Base-by-base conservation (phyloP, 2,329 filamentous ascomycete species). In the Grosmannia clavigera region DNA sequence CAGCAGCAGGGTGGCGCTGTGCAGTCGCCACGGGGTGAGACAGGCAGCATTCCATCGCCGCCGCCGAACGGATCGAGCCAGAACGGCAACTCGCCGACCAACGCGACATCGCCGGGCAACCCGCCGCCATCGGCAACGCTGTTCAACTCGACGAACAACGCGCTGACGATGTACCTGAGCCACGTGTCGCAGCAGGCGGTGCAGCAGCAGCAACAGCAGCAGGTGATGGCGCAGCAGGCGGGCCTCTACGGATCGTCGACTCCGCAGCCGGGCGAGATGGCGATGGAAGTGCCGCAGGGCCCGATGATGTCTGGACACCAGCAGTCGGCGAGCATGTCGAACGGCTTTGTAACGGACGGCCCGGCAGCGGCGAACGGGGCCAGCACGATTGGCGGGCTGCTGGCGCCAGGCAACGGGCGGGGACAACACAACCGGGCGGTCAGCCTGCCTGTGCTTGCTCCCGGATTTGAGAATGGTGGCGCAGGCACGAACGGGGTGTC, bases 81-180 rank as follows among this genome's bases (percentile, higher is more conserved):
- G 65, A 81, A 78, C 70, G 79, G 79, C 68, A 80, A 74, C 68
- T 81, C 77, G 65, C 84, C 75, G 62, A 84, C 76, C 48, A 78
- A 78, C 64, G 75, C 69, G n/a, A 58, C 58, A 2, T 61, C 64
- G 46, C 61, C 64, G 5, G 38, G 27, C 19, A 77, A 77, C 65
- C 56, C 58, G 40, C 63, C 59, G n/a, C 74, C 84, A 68, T 73
- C 86, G 68, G 74, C 85, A 74, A 65, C 86, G 84, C 82, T 95
- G 61, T 83, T 96, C 72, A 94, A 92, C 71, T 84, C 83, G 58
- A 87, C 79, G 68, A 92, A 84, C 77, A 96, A 96, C 72, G 92
- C 92, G 0, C 74, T 97, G 71, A 96, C 92, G 29, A 85, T 96
- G 83, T 97, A 96, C 71, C 81, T 96, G 61, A 92, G 86, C 73